phyloP scores from a whole-genome alignment of 306 rosid species.

The Fagus sylvatica region DNA sequence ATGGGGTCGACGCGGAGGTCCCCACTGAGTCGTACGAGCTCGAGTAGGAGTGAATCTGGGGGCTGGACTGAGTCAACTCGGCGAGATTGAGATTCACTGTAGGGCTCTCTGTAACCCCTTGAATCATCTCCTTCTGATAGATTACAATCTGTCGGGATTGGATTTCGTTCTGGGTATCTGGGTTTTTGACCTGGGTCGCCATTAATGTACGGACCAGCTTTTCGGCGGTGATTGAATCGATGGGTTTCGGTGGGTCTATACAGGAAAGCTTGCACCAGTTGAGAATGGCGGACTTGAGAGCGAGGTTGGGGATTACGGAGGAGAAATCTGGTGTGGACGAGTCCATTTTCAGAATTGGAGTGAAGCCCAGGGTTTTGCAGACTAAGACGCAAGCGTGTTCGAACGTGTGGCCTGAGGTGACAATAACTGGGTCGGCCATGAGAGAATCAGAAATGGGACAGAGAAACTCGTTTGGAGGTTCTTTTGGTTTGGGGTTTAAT shows the following conservation, averaged over 20 bases:
- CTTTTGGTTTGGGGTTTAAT: conserved; percentile 19
- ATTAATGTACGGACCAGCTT: conserved; percentile 46
- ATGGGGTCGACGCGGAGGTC: conserved; percentile 39
- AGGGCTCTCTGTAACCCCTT: conserved; percentile 35
- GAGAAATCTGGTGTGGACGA: conserved; percentile 71
- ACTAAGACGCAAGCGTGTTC: conserved; percentile 59
- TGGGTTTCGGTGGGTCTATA: conserved; percentile 35
- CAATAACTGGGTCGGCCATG: conserved; percentile 90
- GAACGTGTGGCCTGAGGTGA: conserved; percentile 89
- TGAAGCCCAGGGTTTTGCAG: conserved; percentile 53
- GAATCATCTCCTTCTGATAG: conserved; percentile 31
- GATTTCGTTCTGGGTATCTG: neutral
- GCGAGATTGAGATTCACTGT: conserved; percentile 39
- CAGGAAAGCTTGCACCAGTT: conserved; percentile 60
- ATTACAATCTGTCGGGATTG: neutral
- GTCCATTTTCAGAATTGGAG: conserved; percentile 47
- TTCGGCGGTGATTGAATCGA: conserved; percentile 32
- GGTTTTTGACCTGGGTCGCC: conserved; percentile 9
- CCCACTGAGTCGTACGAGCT: conserved; percentile 56
- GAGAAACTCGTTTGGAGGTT: conserved; percentile 69
- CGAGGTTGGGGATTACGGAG: conserved; percentile 73
- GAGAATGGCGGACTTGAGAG: conserved; percentile 73
- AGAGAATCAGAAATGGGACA: conserved; percentile 72
- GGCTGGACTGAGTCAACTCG: conserved; percentile 25
- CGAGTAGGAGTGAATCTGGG: conserved; percentile 31